Evolutionary conservation across 768 basidiomycete genomes (phyloP).

Genomic region (Termitomyces sp.): DNA sequence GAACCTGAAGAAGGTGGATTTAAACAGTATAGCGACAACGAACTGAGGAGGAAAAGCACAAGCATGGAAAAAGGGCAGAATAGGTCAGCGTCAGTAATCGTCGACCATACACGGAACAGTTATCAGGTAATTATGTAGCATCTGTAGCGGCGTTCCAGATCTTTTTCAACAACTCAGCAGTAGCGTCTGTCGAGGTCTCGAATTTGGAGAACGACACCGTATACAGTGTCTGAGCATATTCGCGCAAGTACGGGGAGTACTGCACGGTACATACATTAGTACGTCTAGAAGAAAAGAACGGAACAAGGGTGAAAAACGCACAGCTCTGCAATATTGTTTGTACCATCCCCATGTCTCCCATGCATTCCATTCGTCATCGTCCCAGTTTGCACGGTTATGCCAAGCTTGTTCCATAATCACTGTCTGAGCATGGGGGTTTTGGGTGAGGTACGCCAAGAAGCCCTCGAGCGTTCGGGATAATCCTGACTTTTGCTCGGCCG

Average conservation of each 20-base stretch:
- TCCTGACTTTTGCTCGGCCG: constrained; percentile 73
- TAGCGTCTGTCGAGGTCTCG: constrained; percentile 55
- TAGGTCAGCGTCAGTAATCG: neutral
- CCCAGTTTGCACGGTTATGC: constrained; percentile 70
- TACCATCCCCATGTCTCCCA: constrained; percentile 96
- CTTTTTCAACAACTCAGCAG: constrained; percentile 57
- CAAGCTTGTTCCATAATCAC: constrained; percentile 69
- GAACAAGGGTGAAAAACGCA: constrained; percentile 32
- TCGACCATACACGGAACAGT: neutral
- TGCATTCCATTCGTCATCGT: constrained; percentile 70
- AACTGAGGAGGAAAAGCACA: no score
- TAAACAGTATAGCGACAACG: no score
- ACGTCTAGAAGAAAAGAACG: neutral
- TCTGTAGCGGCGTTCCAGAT: constrained; percentile 71
- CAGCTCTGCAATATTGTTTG: constrained; percentile 80
- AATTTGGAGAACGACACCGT: constrained; percentile 69
- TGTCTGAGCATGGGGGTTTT: constrained; percentile 50
- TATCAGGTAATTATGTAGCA: constrained; percentile 6
- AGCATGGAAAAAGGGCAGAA: neutral
- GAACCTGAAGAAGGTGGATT: no score
- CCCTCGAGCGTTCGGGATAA: constrained; percentile 73
- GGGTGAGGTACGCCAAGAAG: constrained; percentile 66
- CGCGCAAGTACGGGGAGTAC: constrained; percentile 81
- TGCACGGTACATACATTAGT: constrained; percentile 26
- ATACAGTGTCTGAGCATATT: constrained; percentile 68